Base-by-base conservation (phyloP, 2,329 filamentous ascomycete genomes). In the Ophiostoma sp. region DNA sequence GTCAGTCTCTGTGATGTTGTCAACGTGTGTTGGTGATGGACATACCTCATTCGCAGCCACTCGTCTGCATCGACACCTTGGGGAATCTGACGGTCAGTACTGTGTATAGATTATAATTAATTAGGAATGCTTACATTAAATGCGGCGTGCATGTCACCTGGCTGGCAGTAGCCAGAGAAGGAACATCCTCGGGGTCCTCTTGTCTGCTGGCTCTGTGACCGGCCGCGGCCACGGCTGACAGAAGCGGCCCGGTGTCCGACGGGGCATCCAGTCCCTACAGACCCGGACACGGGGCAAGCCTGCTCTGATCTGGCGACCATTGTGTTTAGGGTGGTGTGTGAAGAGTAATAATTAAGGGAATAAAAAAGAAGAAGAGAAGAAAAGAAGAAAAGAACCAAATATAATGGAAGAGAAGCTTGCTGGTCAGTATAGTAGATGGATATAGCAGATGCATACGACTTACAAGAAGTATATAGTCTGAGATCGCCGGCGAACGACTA, bases 61-160 rank as follows among this genome's bases (percentile, higher is more conserved):
- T 66, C 62, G 36, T 66, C 62, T n/a, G 36, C 62, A n/a, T 66
- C 62, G 17, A 66, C 62, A 27, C 62, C 62, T 23, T 41, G 62
- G 8, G 62, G 62, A 17, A 66, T 66, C 62, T 66, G 57, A 62
- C 17, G 35, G 62, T 39, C 62, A 39, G 33, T 36, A 36, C n/a
- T 65, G 31, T 11, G 11, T 6, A 60, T 15, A 15, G 44, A 60
- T 17, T 17, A 33, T 33, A 8, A 6, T 11, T 6, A 60, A 11
- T 7, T 7, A 64, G 20, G 31, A 4, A 4, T 7, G 31, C 62
- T 23, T 41, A 66, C 62, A 41, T 39, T 23, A 66, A 66, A 66
- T 5, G 62, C 62, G 17, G 62, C 62, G 11, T 66, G 62, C 15
- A 66, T 33, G 10, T 66, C 62, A 35, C 62, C 62, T 23, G 62